Evolutionary conservation across 805 yeast genomes (phyloP).

Genomic region (Nakazawaea peltata): DNA sequence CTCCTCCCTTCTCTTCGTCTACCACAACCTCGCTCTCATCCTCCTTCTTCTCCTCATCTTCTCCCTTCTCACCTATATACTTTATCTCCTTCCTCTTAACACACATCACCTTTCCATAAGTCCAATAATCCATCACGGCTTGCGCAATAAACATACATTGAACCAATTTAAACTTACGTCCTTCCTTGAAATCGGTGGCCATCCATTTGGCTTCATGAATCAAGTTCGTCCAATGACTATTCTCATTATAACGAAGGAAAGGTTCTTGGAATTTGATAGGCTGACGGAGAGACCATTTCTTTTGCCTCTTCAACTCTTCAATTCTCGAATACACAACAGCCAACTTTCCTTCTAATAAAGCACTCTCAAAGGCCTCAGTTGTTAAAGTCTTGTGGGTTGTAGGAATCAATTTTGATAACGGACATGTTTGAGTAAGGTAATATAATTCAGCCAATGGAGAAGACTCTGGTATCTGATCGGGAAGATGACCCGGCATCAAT

Average conservation of each 20-base stretch:
- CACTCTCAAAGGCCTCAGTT: constrained; percentile 78
- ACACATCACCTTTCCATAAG: constrained; percentile 62
- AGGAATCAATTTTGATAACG: constrained; percentile 71
- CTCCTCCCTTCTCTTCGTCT: background rate
- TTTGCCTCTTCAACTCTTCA: constrained; percentile 81
- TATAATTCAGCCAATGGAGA: constrained; percentile 78
- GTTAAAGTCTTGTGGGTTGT: constrained; percentile 81
- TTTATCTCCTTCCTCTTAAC: constrained; percentile 42
- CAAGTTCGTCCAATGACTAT: constrained; percentile 64
- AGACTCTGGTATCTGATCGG: constrained; percentile 47
- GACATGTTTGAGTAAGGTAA: constrained; percentile 82
- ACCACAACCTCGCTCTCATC: background rate
- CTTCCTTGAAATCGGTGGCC: constrained; percentile 69
- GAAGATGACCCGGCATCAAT: constrained; percentile 40
- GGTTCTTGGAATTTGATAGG: constrained; percentile 72
- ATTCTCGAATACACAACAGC: constrained; percentile 86
- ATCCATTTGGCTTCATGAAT: constrained; percentile 80
- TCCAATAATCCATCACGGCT: constrained; percentile 74
- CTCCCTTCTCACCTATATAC: constrained; percentile 11
- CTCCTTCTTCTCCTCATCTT: background rate
- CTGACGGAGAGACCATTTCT: constrained; percentile 88
- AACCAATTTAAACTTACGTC: constrained; percentile 58
- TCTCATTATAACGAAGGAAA: constrained; percentile 23
- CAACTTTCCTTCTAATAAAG: constrained; percentile 82
- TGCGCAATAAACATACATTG: constrained; percentile 64